These are phyloP conservation scores for Wickerhamomyces queroliae DNA, from an alignment of 805 yeast genomes.

Conservation along the genomic window DNA sequence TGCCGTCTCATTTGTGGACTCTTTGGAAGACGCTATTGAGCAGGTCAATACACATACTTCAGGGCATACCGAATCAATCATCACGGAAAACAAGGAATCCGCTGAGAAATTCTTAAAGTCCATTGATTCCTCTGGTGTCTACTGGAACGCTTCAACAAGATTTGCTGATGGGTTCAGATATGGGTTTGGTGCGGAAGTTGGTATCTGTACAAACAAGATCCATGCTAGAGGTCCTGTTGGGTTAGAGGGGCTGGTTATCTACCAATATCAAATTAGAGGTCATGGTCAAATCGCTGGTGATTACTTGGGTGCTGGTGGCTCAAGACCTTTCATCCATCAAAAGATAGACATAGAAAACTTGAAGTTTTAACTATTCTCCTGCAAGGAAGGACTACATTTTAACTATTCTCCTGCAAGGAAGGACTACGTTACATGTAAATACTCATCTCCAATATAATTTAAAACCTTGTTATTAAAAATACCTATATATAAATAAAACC, in stretches of 20 bases:
- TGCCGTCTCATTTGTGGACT: slow-evolving; percentile 59
- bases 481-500: too few relatives aligned
- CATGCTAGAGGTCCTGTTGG: slow-evolving; percentile 99
- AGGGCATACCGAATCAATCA: slow-evolving; percentile 90
- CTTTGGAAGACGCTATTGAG: slow-evolving; percentile 62
- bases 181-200: slow-evolving; percentile 98
- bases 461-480: too few relatives aligned
- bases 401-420: too few relatives aligned
- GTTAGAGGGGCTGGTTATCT: slow-evolving; percentile 90
- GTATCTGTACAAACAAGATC: slow-evolving; percentile 92
- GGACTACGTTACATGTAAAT: too few relatives aligned
- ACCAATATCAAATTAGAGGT: slow-evolving; percentile 91
- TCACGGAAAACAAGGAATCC: slow-evolving; percentile 63
- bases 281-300: slow-evolving; percentile 90
- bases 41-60: slow-evolving; percentile 93
- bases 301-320: slow-evolving; percentile 91
- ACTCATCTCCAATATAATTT: too few relatives aligned
- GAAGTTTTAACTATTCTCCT: not conserved
- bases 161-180: slow-evolving; percentile 98
- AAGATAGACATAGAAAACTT: slow-evolving; percentile 39
- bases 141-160: slow-evolving; percentile 96
- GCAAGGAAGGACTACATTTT: too few relatives aligned
- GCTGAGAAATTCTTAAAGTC: slow-evolving; percentile 81
- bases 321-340: slow-evolving; percentile 69
- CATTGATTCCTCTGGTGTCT: slow-evolving; percentile 92